These are phyloP conservation scores for Talaromyces sp. DNA, from an alignment of 2,329 filamentous ascomycete species.

Conservation along the genomic window DNA sequence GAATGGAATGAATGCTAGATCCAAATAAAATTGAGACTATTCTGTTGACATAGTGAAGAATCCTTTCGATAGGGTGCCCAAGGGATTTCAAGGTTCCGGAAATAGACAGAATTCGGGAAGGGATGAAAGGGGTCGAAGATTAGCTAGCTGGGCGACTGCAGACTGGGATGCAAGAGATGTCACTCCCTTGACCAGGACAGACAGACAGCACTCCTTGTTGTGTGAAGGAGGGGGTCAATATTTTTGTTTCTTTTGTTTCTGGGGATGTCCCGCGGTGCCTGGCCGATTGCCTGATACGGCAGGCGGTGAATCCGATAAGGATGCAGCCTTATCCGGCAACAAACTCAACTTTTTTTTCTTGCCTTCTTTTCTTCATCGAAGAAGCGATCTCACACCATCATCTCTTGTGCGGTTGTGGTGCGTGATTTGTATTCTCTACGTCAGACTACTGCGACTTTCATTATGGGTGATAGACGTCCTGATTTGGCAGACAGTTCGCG, in stretches of 20 bases:
- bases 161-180: neutral
- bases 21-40: conserved; percentile 1
- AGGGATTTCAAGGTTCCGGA: neutral
- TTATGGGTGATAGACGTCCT: conserved; percentile 58
- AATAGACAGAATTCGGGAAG: neutral
- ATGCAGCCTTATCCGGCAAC: conserved; percentile 14
- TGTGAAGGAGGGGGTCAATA: conserved; percentile 6
- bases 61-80: neutral
- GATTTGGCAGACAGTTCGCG: conserved; percentile 49
- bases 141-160: neutral
- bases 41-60: conserved; percentile 7
- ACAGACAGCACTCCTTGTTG: neutral
- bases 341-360: conserved; percentile 23
- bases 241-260: conserved; percentile 6
- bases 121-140: conserved; percentile 4
- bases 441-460: neutral
- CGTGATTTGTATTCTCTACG: neutral
- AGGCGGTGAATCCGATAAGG: conserved; percentile 19
- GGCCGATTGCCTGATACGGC: neutral
- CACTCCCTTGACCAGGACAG: neutral
- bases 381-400: neutral
- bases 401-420: neutral
- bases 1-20: neutral
- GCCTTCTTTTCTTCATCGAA: conserved; percentile 1
- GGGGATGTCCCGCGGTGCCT: conserved; percentile 16